Percentiles rank a stretch among this genome's conserved stretches.
Evolutionary conservation across 495 filamentous ascomycete species (phyloP).

Genomic region (Rusavskia elegans): DNA sequence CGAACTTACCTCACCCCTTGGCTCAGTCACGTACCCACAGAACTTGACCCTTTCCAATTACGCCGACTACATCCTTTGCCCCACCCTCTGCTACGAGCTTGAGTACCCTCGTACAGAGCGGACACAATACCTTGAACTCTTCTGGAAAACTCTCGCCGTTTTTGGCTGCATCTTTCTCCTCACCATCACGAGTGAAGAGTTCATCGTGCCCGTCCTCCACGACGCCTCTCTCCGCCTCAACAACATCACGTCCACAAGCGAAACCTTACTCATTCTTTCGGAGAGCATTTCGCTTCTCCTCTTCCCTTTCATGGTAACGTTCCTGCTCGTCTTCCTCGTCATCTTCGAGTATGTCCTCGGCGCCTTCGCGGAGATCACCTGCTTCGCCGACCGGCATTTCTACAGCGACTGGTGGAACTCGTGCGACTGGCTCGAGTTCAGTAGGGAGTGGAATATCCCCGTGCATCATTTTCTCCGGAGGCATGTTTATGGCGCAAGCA

Average conservation of each 20-base stretch:
- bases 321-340: constrained; percentile 86
- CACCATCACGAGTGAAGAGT: constrained; percentile 83
- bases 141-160: constrained; percentile 72
- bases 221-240: constrained; percentile 59
- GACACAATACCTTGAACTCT: constrained; percentile 67
- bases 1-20: constrained; percentile 78
- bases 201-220: constrained; percentile 76
- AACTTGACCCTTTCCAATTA: constrained; percentile 78
- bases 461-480: constrained; percentile 95
- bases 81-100: constrained; percentile 92
- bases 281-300: constrained; percentile 90
- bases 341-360: constrained; percentile 96
- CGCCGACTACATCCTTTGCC: constrained; percentile 76
- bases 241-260: constrained; percentile 34
- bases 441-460: constrained; percentile 92
- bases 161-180: constrained; percentile 96
- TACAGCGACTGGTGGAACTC: constrained; percentile 93
- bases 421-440: constrained; percentile 72
- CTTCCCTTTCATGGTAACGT: constrained; percentile 95
- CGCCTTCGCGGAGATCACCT: constrained; percentile 84
- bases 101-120: constrained; percentile 74
- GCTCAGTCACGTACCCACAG: constrained; percentile 74
- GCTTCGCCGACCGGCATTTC: constrained; percentile 89
- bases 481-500: constrained; percentile 78
- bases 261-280: constrained; percentile 62